Base-by-base conservation (phyloP, 1,139 yeast species). In the Sugiyamaella neomexicana region DNA sequence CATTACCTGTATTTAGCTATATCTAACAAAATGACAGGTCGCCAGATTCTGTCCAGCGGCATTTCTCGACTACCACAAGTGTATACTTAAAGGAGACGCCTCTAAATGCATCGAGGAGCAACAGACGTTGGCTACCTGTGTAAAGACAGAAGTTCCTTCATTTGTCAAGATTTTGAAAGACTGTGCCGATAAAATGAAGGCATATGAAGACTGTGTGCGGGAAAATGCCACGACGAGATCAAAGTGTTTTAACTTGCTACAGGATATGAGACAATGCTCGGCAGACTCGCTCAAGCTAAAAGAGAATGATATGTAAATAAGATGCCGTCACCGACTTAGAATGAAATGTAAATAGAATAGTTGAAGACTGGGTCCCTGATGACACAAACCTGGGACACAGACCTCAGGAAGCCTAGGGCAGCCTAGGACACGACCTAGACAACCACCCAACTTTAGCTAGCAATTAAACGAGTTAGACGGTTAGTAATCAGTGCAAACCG, bases 21-120 rank as follows among this genome's bases (percentile, higher is more conserved):
- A 15, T 23, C 34, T 38, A 46, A 38, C 44, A 48, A 15, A 36
- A n/a, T 23, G 42, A 3, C 38, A 72, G 75, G 83, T 85, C 48
- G 88, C 89, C 13, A 75, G 80, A 53, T 72, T 75, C 62, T 85
- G 91, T 66, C 89, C 90, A 0, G 81, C 78, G 58, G 79, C 80
- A 63, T 84, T 85, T 61, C 70, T 85, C 52, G 78, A 77, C 23
- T 84, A 83, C 68, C 89, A 85, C 68, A 80, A 79, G 61, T 85
- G 91, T 62, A 77, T 85, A 73, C 72, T 82, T 53, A 74, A 71
- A 20, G 75, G 77, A 42, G 77, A 78, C 58, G 73, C 80, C 36
- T 64, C 75, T 53, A 69, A 72, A 52, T 85, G 91, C 63, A 67
- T 70, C 1, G 64, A 67, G 41, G 79, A 81, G 61, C 90, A 84